Conservation (phyloP, 163 green algal genomes). For the Coccomyxa subellipsoidea region DNA sequence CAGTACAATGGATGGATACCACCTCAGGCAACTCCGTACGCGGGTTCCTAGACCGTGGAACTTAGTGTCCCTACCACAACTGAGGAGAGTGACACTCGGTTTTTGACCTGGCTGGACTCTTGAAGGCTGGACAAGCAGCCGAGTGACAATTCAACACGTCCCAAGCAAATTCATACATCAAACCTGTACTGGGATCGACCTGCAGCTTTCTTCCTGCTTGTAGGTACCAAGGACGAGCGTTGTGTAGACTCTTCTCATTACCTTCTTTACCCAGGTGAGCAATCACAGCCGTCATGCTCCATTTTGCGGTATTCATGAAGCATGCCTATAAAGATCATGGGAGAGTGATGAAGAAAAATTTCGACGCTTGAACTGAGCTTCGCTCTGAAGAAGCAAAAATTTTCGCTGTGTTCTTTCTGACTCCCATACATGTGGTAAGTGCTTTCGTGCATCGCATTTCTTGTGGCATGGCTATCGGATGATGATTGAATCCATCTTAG, state of each 20-base stretch:
- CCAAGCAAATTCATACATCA: neutral
- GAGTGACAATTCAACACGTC: slow-evolving; percentile 4
- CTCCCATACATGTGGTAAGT: neutral
- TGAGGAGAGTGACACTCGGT: slow-evolving; percentile 10
- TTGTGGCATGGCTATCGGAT: slow-evolving; percentile 9
- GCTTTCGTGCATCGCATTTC: neutral
- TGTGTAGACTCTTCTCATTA: neutral
- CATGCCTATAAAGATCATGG: too few species aligned
- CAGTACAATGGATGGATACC: too few species aligned
- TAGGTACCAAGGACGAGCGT: neutral
- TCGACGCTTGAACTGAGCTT: slow-evolving; percentile 25
- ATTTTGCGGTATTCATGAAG: too few species aligned
- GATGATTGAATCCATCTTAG: slow-evolving; percentile 39
- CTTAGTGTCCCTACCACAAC: slow-evolving; percentile 15
- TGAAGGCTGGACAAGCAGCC: slow-evolving; percentile 10
- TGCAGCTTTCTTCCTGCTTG: too few species aligned
- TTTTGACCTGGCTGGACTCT: neutral
- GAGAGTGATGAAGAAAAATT: slow-evolving; percentile 14
- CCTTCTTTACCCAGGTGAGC: neutral
- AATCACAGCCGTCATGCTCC: too few species aligned
- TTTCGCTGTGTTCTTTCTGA: slow-evolving; percentile 39
- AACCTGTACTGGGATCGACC: too few species aligned
- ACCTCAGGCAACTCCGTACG: slow-evolving; percentile 10
- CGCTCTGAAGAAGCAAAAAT: slow-evolving; percentile 17
- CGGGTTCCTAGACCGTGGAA: slow-evolving; percentile 4